Base-by-base conservation (phyloP, 177 flowering plant species). In the Vitis hybrid region DNA sequence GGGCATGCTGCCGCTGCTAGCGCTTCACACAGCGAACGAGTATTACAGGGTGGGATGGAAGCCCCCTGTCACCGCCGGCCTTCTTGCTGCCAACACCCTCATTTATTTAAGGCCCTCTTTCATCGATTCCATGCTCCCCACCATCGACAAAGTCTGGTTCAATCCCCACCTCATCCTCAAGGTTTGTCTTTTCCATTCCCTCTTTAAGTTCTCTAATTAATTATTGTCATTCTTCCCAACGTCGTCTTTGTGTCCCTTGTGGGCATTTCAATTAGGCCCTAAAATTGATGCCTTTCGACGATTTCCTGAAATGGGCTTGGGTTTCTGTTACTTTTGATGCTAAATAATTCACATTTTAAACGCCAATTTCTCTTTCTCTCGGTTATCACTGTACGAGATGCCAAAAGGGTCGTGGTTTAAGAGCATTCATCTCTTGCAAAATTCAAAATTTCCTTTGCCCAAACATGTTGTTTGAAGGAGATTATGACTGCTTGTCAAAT, bases 121-220 rank as follows among this genome's bases (percentile, higher is more conserved):
- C 46, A 82, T 95, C 63, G 75, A 86, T 73, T 53, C 79, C 1
- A 8, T 89, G 63, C 84, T 95, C 35, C 99, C 98, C 12, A 57
- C 87, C 57, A 68, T 92, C 59, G 76, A 87, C 63, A 80, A 93
- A 65, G 99, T 95, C 73, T 92, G 84, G 84, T 95, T 95, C 83
- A 95, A 95, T 67, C 88, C 98, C 27, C 76, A 87, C 66, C 93
- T 95, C 85, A 89, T 93, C 62, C 67, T 93, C 78, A 89, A 88
- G 98, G 99, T 93, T 78, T 11, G 2, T 1, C 3, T 30, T 9
- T 8, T 35, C 3, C 14, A n/a, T 58, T 64, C 11, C 20, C 9
- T 61, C 21, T 15, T 15, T 53, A 20, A 24, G 6, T 57, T 52
- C 53, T 49, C n/a, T 11, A 8, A 52, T 12, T 10, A 18, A 14